Percentiles rank a stretch among this genome's conserved stretches.
These are phyloP conservation scores for Bipolaris oryzae DNA, from an alignment of 2,329 filamentous ascomycete genomes.

Conservation along the genomic window DNA sequence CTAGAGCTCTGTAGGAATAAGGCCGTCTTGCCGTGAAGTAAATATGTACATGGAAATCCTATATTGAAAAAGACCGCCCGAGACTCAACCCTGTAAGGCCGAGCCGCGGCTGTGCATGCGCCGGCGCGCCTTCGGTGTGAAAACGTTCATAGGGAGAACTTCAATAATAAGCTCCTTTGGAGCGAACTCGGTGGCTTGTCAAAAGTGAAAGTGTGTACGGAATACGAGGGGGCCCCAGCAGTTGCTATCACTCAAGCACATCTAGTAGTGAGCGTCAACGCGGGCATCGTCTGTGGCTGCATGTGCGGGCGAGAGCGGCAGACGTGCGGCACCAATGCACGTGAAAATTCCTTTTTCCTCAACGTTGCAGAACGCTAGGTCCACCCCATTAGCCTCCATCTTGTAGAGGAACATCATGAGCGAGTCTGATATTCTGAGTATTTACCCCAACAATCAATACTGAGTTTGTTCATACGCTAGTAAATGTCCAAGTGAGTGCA, in stretches of 20 bases:
- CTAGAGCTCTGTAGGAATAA: background rate
- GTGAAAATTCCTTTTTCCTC: background rate
- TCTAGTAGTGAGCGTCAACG: background rate
- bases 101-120: constrained; percentile 44
- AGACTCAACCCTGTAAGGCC: constrained; percentile 39
- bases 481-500: background rate
- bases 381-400: background rate
- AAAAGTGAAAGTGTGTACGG: background rate
- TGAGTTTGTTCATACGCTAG: too few relatives aligned
- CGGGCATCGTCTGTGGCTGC: background rate
- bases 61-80: constrained; percentile 24
- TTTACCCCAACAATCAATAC: too few relatives aligned
- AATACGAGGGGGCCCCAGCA: background rate
- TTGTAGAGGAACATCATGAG: background rate
- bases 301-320: background rate
- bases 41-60: constrained; percentile 38
- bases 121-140: constrained; percentile 25
- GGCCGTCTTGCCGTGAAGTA: constrained; percentile 28
- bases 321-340: background rate
- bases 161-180: background rate
- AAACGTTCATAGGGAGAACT: constrained; percentile 34
- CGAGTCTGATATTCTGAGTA: too few relatives aligned
- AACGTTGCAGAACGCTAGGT: background rate
- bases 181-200: constrained; percentile 26
- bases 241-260: background rate